These are phyloP conservation scores for Naganishia vishniacii DNA, from an alignment of 768 basidiomycete species.

Conservation along the genomic window DNA sequence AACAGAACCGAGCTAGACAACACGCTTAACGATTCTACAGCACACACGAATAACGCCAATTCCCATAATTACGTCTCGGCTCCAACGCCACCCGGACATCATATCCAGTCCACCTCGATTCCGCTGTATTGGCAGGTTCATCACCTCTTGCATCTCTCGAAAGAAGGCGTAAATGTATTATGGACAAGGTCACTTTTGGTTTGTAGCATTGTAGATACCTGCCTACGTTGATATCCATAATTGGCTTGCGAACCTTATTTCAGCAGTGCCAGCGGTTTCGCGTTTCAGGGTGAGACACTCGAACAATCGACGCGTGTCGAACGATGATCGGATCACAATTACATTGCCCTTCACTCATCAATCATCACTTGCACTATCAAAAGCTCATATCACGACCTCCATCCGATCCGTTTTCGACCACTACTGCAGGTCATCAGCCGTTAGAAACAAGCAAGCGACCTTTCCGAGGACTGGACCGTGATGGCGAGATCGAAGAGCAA, in stretches of 20 bases:
- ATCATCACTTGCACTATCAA: too few relatives aligned
- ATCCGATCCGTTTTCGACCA: too few relatives aligned
- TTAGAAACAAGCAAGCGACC: background rate
- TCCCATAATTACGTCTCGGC: conserved; percentile 18
- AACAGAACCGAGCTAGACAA: too few relatives aligned
- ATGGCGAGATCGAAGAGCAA: conserved; percentile 1
- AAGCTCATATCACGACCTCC: too few relatives aligned
- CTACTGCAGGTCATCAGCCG: too few relatives aligned
- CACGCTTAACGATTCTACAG: background rate
- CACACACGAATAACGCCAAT: background rate
- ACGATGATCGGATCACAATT: too few relatives aligned
- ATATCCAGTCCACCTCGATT: background rate
- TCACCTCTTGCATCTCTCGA: conserved; percentile 6
- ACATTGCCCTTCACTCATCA: too few relatives aligned
- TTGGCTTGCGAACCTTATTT: too few relatives aligned
- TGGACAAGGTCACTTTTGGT: background rate
- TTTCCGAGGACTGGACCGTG: background rate
- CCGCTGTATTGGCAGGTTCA: conserved; percentile 17
- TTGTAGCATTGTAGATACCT: conserved; percentile 3
- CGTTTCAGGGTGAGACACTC: background rate
- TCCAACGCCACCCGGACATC: conserved; percentile 8
- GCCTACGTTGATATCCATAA: background rate
- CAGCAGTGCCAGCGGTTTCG: too few relatives aligned
- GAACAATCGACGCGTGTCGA: background rate
- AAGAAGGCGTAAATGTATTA: background rate